Base-by-base conservation (phyloP, 2,329 filamentous ascomycete species). In the Diaporthe eres region DNA sequence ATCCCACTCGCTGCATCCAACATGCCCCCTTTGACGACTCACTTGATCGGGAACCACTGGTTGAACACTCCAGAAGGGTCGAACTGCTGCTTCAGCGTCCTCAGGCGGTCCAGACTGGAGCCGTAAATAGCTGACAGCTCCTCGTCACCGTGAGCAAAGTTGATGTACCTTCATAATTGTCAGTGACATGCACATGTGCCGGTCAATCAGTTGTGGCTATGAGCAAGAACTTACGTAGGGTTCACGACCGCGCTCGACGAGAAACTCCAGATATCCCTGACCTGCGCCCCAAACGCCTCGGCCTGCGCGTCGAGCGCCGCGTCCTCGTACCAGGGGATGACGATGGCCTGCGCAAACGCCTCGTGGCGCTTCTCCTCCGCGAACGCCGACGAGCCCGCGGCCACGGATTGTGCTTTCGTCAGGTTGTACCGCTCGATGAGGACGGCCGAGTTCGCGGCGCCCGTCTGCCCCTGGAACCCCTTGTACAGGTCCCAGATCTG, bases 141-240 rank as follows among this genome's bases (percentile, higher is more conserved):
- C 81, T 90, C 88, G 12, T 86, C 82, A 1, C 88, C 88, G 71
- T 84, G 84, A 0, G 88, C 88, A 77, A 90, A 91, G 80, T 91
- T 90, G 71, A 89, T 83, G 74, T 90, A 89, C 0, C 74, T 68
- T 37, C 4, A 7, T 10, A 8, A 0, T 25, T 12, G 63, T 68
- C 31, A 68, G 63, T 19, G 34, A 15, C 3, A 15, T 10, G 9
- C 34, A 39, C 2, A 5, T 31, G 7, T 58, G 55, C 8, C 10
- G 3, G 42, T 19, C 2, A 31, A 10, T 65, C n/a, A 72, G 47
- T 15, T 1, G 28, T 9, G 13, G 3, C 42, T 44, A 4, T 9
- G n/a, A 13, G 6, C 1, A 61, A 5, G 28, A n/a, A 75, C 74
- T 73, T 28, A 75, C 74, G 70, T 71, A 25, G 58, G 63, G 15